Conservation (phyloP, 1,284 basidiomycete species). For the Sporisorium iseilematis-ciliati region DNA sequence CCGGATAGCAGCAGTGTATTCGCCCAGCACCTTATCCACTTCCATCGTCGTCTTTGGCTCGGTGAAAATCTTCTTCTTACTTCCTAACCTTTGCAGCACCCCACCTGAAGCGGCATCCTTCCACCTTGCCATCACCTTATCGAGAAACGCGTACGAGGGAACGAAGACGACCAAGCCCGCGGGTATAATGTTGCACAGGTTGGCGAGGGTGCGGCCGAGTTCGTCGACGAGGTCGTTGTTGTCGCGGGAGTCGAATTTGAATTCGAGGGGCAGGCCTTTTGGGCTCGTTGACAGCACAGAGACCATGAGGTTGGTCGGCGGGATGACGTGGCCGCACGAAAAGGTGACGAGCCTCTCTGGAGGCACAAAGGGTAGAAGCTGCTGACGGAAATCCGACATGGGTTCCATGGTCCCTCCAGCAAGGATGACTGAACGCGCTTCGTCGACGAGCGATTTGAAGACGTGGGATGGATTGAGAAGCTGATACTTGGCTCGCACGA, state of each 20-base stretch:
- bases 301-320: conserved; percentile 81
- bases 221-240: conserved; percentile 82
- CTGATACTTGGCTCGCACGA: conserved; percentile 85
- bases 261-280: conserved; percentile 80
- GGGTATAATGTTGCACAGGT: conserved; percentile 82
- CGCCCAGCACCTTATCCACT: conserved; percentile 82
- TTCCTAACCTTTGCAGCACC: conserved; percentile 76
- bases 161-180: conserved; percentile 93
- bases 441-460: conserved; percentile 84
- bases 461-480: conserved; percentile 91
- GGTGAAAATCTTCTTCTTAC: conserved; percentile 87
- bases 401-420: conserved; percentile 99
- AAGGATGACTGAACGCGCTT: conserved; percentile 84
- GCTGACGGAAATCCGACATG: conserved; percentile 85
- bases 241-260: conserved; percentile 83
- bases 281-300: conserved; percentile 84
- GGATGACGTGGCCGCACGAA: conserved; percentile 94
- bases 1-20: conserved; percentile 78
- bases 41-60: conserved; percentile 84
- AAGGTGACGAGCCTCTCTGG: conserved; percentile 79
- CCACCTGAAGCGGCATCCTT: conserved; percentile 72
- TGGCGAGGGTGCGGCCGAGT: conserved; percentile 84
- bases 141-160: conserved; percentile 88
- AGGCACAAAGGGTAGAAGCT: conserved; percentile 82
- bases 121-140: conserved; percentile 80